Evolutionary conservation across 176 grass and related monocot genomes (phyloP).

Genomic region (Typha latifolia): DNA sequence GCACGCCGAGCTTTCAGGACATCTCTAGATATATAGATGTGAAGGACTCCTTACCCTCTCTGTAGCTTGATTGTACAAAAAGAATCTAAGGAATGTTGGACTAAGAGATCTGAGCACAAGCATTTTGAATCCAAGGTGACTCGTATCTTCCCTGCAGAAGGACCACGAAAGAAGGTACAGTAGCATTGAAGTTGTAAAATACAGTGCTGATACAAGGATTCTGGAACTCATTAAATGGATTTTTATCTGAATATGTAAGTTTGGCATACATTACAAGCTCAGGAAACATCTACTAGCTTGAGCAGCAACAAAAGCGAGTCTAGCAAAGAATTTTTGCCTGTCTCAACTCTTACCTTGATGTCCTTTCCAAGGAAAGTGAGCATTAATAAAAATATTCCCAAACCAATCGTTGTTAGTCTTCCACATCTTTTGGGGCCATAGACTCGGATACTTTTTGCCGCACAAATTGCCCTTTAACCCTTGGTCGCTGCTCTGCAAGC

Average conservation of each 20-base stretch:
- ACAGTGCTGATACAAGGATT: background rate
- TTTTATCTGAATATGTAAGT: too few relatives aligned
- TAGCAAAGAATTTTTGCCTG: too few relatives aligned
- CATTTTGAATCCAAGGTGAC: background rate
- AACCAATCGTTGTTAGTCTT: constrained; percentile 30
- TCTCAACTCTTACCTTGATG: constrained; percentile 7
- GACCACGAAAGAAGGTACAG: background rate
- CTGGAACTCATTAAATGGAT: too few relatives aligned
- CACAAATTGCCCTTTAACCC: constrained; percentile 96
- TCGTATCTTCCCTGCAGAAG: background rate
- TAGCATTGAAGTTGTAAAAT: background rate
- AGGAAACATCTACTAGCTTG: too few relatives aligned
- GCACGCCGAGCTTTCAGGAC: too few relatives aligned
- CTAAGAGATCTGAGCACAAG: background rate
- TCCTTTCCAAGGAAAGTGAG: constrained; percentile 17
- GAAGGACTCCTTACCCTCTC: background rate
- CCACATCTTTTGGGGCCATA: constrained; percentile 32
- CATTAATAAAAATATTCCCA: constrained; percentile 22
- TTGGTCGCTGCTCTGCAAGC: constrained; percentile 76
- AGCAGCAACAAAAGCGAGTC: too few relatives aligned
- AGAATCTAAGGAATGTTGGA: background rate
- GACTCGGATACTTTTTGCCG: constrained; percentile 50
- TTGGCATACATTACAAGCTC: too few relatives aligned
- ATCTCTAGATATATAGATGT: background rate
- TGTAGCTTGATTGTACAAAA: background rate